phyloP scores from a whole-genome alignment of 192 early-diverging fungal genomes.

The Coemansia sp. region DNA sequence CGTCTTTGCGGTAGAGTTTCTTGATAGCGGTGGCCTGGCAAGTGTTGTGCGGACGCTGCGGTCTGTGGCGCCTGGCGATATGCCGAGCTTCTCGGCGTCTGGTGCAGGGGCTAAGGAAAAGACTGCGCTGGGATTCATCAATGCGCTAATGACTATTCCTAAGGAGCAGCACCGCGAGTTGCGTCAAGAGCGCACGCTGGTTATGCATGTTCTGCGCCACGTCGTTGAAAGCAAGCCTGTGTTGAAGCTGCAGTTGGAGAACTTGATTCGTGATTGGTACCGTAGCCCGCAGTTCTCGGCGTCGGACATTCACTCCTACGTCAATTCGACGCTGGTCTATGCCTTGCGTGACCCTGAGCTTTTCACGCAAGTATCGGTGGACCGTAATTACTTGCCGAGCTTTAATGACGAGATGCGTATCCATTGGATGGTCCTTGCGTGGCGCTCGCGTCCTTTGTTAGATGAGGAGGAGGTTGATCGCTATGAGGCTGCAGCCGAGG shows the following conservation, averaged over 20 bases:
- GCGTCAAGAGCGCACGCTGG: conserved; percentile 74
- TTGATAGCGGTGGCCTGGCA: conserved; percentile 64
- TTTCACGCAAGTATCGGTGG: conserved; percentile 64
- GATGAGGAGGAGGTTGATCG: conserved; percentile 45
- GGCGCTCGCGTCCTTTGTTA: conserved; percentile 47
- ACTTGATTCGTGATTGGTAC: conserved; percentile 74
- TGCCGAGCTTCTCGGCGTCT: conserved; percentile 20
- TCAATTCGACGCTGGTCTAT: conserved; percentile 59
- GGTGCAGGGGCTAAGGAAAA: conserved; percentile 23
- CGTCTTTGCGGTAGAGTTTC: conserved; percentile 62
- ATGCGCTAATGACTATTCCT: conserved; percentile 60
- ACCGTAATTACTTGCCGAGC: conserved; percentile 62
- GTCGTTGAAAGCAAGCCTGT: conserved; percentile 71
- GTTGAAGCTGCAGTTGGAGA: conserved; percentile 67
- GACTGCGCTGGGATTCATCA: conserved; percentile 41
- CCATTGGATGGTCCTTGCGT: conserved; percentile 59
- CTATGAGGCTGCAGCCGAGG: conserved; percentile 21
- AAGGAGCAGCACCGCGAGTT: conserved; percentile 64
- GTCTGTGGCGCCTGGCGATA: conserved; percentile 10
- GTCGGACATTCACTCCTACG: conserved; percentile 66
- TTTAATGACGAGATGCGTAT: conserved; percentile 64
- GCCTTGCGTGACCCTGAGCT: conserved; percentile 64
- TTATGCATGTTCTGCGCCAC: conserved; percentile 86
- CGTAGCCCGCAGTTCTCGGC: conserved; percentile 64
- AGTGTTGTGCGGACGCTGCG: conserved; percentile 37